Evolutionary conservation across 78 protist genomes (phyloP).

Genomic region (Capsaspora owczarzaki): DNA sequence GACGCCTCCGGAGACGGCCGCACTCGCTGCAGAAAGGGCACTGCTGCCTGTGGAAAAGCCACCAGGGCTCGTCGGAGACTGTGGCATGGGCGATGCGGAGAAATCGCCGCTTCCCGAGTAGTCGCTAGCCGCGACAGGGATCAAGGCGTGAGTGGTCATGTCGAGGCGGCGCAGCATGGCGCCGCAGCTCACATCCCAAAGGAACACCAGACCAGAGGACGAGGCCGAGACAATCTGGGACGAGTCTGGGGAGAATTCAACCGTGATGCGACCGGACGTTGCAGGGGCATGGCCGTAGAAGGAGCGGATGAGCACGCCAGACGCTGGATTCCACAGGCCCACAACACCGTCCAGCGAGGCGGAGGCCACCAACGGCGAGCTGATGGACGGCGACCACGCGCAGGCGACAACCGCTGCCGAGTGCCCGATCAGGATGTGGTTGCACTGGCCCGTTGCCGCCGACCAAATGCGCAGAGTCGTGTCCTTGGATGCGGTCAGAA

Average conservation of each 20-base stretch:
- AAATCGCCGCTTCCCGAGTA: not conserved
- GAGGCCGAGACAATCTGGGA: not conserved
- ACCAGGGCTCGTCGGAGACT: too few relatives aligned
- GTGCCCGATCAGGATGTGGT: not conserved
- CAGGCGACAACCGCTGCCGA: not conserved
- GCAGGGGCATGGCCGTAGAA: not conserved
- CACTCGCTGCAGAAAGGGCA: not conserved
- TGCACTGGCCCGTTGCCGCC: not conserved
- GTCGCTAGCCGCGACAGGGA: too few relatives aligned
- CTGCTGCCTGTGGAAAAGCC: not conserved
- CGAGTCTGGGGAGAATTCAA: not conserved
- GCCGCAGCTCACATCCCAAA: not conserved
- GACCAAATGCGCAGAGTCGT: not conserved
- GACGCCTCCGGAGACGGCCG: not conserved
- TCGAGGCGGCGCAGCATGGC: not conserved
- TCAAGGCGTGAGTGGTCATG: not conserved
- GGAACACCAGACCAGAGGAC: not conserved
- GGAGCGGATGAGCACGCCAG: not conserved
- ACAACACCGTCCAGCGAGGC: not conserved
- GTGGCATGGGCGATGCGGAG: too few relatives aligned
- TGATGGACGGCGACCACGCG: not conserved
- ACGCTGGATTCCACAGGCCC: not conserved
- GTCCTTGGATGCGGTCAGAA: not conserved
- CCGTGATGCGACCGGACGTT: not conserved
- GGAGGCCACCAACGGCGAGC: not conserved